These are phyloP conservation scores for Musa beccarii DNA, from an alignment of 176 grass and related monocot species.

Conservation along the genomic window DNA sequence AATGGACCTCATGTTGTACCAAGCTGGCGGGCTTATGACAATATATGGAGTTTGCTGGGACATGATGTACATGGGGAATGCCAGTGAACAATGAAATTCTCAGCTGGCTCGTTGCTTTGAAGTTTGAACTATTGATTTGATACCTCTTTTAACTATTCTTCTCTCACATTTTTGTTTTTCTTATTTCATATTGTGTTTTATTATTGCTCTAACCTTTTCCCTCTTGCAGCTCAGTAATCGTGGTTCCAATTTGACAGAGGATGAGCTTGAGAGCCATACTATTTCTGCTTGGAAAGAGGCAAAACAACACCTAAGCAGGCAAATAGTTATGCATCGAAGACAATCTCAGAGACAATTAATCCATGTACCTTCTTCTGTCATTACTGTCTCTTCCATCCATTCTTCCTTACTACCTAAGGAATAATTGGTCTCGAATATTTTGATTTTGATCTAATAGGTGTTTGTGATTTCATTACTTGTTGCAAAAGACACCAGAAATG, in stretches of 20 bases:
- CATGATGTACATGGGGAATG: not conserved
- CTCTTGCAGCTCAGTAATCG: slow-evolving; percentile 8
- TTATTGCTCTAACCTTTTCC: not conserved
- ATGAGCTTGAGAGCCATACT: slow-evolving; percentile 13
- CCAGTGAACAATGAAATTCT: not conserved
- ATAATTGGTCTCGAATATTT: not conserved
- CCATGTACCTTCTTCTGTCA: slow-evolving; percentile 7
- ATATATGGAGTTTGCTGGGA: not conserved
- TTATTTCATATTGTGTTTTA: not conserved
- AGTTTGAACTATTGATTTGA: not conserved
- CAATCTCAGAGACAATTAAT: slow-evolving; percentile 6
- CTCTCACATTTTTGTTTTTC: not conserved
- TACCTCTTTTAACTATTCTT: too few relatives aligned
- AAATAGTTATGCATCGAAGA: slow-evolving; percentile 3
- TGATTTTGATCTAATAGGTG: not conserved
- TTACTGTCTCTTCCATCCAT: not conserved
- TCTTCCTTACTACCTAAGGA: not conserved
- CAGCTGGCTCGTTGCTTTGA: not conserved
- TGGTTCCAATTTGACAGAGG: slow-evolving; percentile 13
- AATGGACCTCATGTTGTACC: too few relatives aligned
- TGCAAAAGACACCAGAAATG: not conserved
- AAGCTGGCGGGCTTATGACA: too few relatives aligned
- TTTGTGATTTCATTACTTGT: not conserved
- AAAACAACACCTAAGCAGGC: slow-evolving; percentile 9
- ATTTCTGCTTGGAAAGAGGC: slow-evolving; percentile 19